Conservation (phyloP, 2,329 filamentous ascomycete genomes). For the Parafenestella ontariensis region DNA sequence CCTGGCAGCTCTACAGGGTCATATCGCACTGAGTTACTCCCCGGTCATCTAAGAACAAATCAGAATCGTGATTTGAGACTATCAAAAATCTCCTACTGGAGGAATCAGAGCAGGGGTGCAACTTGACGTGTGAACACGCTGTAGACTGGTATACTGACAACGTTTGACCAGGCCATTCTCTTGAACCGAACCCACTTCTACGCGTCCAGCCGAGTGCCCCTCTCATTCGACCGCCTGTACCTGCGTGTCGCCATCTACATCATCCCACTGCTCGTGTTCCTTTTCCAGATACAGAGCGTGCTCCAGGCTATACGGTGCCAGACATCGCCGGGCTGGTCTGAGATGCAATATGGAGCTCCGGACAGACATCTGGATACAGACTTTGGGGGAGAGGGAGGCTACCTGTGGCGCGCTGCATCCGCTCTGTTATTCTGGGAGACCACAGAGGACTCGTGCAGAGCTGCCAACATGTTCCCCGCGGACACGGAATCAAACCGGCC, state of each 20-base stretch:
- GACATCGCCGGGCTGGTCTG: slow-evolving; percentile 63
- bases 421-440: slow-evolving; percentile 74
- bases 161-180: slow-evolving; percentile 69
- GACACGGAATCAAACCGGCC: slow-evolving; percentile 62
- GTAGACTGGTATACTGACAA: slow-evolving; percentile 2
- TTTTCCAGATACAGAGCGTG: slow-evolving; percentile 70
- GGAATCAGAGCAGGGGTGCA: too few relatives aligned
- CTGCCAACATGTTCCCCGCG: slow-evolving; percentile 71
- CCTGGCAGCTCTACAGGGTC: too few relatives aligned
- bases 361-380: slow-evolving; percentile 54
- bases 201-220: slow-evolving; percentile 81
- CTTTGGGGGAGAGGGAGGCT: slow-evolving; percentile 66
- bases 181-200: slow-evolving; percentile 94
- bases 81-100: too few relatives aligned
- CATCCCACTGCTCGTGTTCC: slow-evolving; percentile 39
- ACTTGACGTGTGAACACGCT: too few relatives aligned
- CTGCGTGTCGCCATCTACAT: slow-evolving; percentile 44
- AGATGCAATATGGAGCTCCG: slow-evolving; percentile 55
- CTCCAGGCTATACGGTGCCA: slow-evolving; percentile 92
- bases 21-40: too few relatives aligned
- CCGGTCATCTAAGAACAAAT: too few relatives aligned
- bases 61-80: too few relatives aligned
- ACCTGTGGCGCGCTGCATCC: slow-evolving; percentile 76
- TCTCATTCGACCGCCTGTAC: slow-evolving; percentile 75
- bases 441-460: slow-evolving; percentile 76